Base-by-base conservation (phyloP, 1,284 basidiomycete species). In the Pseudozyma hubeiensis region DNA sequence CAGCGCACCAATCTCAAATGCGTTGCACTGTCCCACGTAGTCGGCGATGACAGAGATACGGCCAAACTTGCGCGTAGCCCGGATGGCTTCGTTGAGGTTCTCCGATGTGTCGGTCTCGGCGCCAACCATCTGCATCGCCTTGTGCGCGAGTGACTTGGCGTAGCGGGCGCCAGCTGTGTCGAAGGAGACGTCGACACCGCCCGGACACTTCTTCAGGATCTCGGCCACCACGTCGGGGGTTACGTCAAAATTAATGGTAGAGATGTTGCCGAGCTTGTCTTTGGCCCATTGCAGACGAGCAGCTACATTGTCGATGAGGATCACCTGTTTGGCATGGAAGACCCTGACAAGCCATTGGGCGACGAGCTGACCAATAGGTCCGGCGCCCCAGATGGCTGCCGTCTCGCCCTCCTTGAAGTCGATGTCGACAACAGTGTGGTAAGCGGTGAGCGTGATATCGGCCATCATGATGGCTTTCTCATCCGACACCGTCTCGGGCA, bases 81-180 rank as follows among this genome's bases (percentile, higher is more conserved):
- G 85, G 62, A 91, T 87, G 87, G 89, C 89, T 83, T 91, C 90
- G 76, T 84, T 92, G 64, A 90, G 85, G 5, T 88, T 91, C 83
- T 93, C 91, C 3, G 89, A 87, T 0, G 89, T 89, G 78, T 93
- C 91, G 0, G 91, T 93, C 85, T 93, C 91, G 39, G 92, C 87
- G 87, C 90, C 89, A 41, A 91, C 85, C 11, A 88, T 81, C 84
- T 91, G 90, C 84, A 91, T 89, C 40, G 90, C 86, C 80, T 90
- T 91, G 86, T 92, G 91, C 6, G 87, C 31, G 53, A 76, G 65
- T 5, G 70, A 65, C 70, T 81, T 79, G 31, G 81, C 65, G 66
- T 77, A 77, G 17, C 75, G 66, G 62, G 65, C 74, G 9, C 77
- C 77, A n/a, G 77, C 71, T 1, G 64, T 64, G 50, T 78, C 77